A percentile compares a stretch with the other conserved stretches of the same genome.
These are phyloP conservation scores for Phytophthora pini DNA, from an alignment of 352 stramenopile genomes.

Conservation along the genomic window DNA sequence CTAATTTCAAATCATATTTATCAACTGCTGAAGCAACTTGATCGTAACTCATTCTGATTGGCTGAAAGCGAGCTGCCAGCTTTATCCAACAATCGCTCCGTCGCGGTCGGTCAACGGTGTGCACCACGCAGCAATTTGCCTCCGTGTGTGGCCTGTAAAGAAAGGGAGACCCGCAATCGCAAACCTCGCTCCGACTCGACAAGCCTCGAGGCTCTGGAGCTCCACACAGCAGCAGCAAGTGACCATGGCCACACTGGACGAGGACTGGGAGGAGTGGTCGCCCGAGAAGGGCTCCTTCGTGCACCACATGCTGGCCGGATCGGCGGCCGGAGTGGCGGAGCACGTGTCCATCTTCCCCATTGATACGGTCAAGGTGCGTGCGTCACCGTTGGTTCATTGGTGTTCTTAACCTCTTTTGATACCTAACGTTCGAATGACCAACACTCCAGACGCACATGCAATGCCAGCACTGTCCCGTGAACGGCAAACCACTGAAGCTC, in stretches of 20 bases:
- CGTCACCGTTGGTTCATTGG: background rate
- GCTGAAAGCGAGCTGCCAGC: slow-evolving; percentile 19
- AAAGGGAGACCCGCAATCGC: slow-evolving; percentile 34
- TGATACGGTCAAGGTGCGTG: slow-evolving; percentile 82
- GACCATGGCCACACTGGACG: slow-evolving; percentile 50
- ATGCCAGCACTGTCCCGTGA: slow-evolving; percentile 84
- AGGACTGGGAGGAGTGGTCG: slow-evolving; percentile 95
- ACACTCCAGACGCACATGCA: slow-evolving; percentile 95
- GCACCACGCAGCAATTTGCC: slow-evolving; percentile 22
- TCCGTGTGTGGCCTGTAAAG: slow-evolving; percentile 33
- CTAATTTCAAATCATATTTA: slow-evolving; percentile 4
- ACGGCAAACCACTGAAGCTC: slow-evolving; percentile 61
- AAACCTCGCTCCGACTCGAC: slow-evolving; percentile 28
- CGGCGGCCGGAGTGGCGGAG: slow-evolving; percentile 96
- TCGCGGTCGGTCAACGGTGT: slow-evolving; percentile 15
- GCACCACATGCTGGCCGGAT: slow-evolving; percentile 95
- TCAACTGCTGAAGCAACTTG: background rate
- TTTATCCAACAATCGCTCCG: slow-evolving; percentile 24
- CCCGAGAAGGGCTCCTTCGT: slow-evolving; percentile 94
- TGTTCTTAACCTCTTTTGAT: background rate
- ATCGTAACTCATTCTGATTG: slow-evolving; percentile 6
- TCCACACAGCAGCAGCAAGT: slow-evolving; percentile 3
- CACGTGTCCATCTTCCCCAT: slow-evolving; percentile 98
- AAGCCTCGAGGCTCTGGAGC: slow-evolving; percentile 2
- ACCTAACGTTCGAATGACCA: background rate